These are phyloP conservation scores for Daldinia eschscholtzii DNA, from an alignment of 2,329 filamentous ascomycete species.

Conservation along the genomic window DNA sequence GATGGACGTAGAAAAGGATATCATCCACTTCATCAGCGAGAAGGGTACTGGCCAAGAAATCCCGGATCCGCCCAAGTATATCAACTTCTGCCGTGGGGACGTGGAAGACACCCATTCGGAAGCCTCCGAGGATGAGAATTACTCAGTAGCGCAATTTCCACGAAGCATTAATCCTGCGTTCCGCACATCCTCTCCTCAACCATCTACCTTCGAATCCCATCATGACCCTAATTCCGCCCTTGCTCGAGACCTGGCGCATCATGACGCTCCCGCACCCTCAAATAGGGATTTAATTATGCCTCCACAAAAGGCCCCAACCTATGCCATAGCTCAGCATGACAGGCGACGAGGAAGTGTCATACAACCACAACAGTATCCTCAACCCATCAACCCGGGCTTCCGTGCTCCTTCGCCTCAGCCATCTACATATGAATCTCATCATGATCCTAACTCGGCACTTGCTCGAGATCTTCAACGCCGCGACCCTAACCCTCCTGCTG, in stretches of 20 bases:
- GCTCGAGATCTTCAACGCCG: constrained; percentile 59
- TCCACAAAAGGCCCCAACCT: constrained; percentile 61
- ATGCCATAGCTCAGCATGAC: constrained; percentile 43
- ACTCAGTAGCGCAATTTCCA: constrained; percentile 95
- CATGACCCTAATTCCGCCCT: constrained; percentile 85
- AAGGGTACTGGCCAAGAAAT: constrained; percentile 96
- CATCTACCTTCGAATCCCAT: constrained; percentile 91
- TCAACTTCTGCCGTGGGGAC: constrained; percentile 97
- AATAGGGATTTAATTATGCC: constrained; percentile 65
- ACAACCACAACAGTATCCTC: constrained; percentile 70
- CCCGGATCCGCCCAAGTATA: constrained; percentile 95
- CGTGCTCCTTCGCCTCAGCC: constrained; percentile 94
- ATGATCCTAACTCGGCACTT: constrained; percentile 83
- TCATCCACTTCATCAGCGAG: constrained; percentile 87
- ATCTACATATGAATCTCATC: constrained; percentile 91
- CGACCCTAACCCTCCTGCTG: constrained; percentile 26
- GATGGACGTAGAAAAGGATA: constrained; percentile 97
- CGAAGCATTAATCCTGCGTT: constrained; percentile 96
- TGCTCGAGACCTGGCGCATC: constrained; percentile 75
- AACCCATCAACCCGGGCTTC: constrained; percentile 95
- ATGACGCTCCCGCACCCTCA: constrained; percentile 60
- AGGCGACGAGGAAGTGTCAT: constrained; percentile 32
- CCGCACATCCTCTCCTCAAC: constrained; percentile 94
- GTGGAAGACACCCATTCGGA: constrained; percentile 81
- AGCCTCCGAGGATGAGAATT: constrained; percentile 84